Base-by-base conservation (phyloP, 1,284 basidiomycete species). In the Naganishia cerealis region DNA sequence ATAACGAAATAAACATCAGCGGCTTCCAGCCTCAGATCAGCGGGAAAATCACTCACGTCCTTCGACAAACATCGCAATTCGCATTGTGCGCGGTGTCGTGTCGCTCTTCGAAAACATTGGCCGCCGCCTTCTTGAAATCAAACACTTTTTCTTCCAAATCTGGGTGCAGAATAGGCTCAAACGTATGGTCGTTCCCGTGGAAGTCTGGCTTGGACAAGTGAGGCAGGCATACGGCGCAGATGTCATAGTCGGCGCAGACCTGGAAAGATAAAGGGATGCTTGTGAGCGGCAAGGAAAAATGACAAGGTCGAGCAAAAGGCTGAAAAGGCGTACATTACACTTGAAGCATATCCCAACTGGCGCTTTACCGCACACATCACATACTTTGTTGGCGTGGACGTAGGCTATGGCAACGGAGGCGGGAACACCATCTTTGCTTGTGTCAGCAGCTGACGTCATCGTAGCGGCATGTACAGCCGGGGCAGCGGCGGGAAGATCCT, bases 211-310 rank as follows among this genome's bases (percentile, higher is more conserved):
- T 56, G 7, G 65, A 57, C 18, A 71, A 40, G 3, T 40, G 59
- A 24, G 70, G 61, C 10, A 71, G 38, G 43, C 70, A 71, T 18
- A 48, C 46, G n/a, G 43, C 39, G 57, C 70, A 71, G 24, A 71
- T 36, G 40, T 71, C 70, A 52, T 56, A 71, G 62, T 71, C 70
- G 26, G 21, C n/a, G 57, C 70, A 71, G 12, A 63, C 57, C 59
- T 67, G 26, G 16, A 15, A 4, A 3, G 53, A 16, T 24, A 36
- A 33, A 50, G 21, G 33, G 39, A 56, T 24, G 12, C n/a, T 18
- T 15, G 18, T 59, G 10, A 56, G 43, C 33, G 18, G 16, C 38
- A 48, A 15, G 12, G 9, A 38, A 1, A 29, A 56, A 39, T 36
- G 15, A 10, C n/a, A 26, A 12, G 18, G 38, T 3, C 29, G 29